phyloP scores from a whole-genome alignment of 2,329 filamentous ascomycete species.

The Didymellaceae sp. region DNA sequence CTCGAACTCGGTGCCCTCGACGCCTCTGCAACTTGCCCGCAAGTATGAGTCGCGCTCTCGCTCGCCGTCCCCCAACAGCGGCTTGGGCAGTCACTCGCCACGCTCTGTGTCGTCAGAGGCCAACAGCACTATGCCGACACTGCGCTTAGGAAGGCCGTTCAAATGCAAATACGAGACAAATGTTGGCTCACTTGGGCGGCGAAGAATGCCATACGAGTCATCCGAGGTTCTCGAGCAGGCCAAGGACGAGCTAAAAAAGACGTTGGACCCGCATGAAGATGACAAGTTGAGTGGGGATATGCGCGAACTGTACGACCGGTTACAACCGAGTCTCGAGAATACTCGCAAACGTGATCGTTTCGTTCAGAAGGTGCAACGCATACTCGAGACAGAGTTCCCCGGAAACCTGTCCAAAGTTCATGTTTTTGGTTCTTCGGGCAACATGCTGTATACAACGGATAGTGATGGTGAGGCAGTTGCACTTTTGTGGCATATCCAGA shows the following conservation, averaged over 20 bases:
- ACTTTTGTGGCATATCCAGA: not conserved
- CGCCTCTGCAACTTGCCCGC: slow-evolving; percentile 85
- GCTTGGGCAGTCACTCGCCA: slow-evolving; percentile 80
- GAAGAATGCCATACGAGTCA: slow-evolving; percentile 90
- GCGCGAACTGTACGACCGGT: slow-evolving; percentile 80
- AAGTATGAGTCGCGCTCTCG: slow-evolving; percentile 79
- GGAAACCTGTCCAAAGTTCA: slow-evolving; percentile 87
- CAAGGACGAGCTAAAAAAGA: slow-evolving; percentile 68
- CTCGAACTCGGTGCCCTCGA: slow-evolving; percentile 91
- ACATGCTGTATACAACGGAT: slow-evolving; percentile 90
- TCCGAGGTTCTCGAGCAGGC: slow-evolving; percentile 81
- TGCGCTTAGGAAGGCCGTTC: slow-evolving; percentile 65
- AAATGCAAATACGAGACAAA: slow-evolving; percentile 89
- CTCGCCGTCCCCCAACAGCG: slow-evolving; percentile 78
- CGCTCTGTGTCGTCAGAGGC: slow-evolving; percentile 90
- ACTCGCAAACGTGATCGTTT: slow-evolving; percentile 77
- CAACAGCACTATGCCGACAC: slow-evolving; percentile 73
- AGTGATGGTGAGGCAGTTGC: slow-evolving; percentile 76
- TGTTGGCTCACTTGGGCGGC: slow-evolving; percentile 73
- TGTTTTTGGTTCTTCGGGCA: slow-evolving; percentile 97
- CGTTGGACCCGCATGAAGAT: slow-evolving; percentile 48
- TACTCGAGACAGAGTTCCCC: slow-evolving; percentile 92
- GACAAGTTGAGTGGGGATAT: slow-evolving; percentile 77
- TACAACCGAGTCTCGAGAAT: slow-evolving; percentile 82
- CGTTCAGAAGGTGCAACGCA: slow-evolving; percentile 83